Evolutionary conservation across 768 basidiomycete species (phyloP).

Genomic region (Leccinum variicolor): DNA sequence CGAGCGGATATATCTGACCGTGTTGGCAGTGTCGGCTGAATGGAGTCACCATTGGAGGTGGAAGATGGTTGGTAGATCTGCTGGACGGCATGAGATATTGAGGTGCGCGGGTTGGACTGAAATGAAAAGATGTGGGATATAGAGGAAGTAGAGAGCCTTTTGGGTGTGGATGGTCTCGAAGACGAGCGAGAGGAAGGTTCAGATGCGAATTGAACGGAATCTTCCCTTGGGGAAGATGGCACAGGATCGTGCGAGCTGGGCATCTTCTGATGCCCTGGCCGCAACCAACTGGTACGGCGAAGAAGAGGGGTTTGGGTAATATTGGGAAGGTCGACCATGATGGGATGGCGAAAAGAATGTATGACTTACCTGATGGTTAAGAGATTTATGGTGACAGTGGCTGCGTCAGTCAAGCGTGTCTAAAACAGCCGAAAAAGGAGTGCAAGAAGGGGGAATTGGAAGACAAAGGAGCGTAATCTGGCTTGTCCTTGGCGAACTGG

Average conservation of each 20-base stretch:
- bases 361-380: constrained; percentile 30
- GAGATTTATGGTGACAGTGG: constrained; percentile 25
- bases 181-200: constrained; percentile 4
- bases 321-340: constrained; percentile 30
- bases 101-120: constrained; percentile 15
- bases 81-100: constrained; percentile 13
- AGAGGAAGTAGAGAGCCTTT: constrained; percentile 22
- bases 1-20: constrained; percentile 37
- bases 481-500: constrained; percentile 22
- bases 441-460: constrained; percentile 5
- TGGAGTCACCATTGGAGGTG: constrained; percentile 6
- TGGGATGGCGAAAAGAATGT: constrained; percentile 14
- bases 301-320: constrained; percentile 9
- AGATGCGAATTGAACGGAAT: neutral
- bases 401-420: constrained; percentile 27
- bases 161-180: constrained; percentile 21
- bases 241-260: constrained; percentile 17
- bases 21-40: constrained; percentile 10
- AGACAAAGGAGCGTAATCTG: neutral
- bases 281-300: constrained; percentile 27
- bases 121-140: constrained; percentile 25
- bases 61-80: constrained; percentile 18
- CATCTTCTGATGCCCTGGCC: constrained; percentile 25
- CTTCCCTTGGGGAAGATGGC: constrained; percentile 17
- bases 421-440: constrained; percentile 25